Percentiles rank a stretch among this genome's conserved stretches.
These are phyloP conservation scores for Oidiodendron maius DNA, from an alignment of 495 filamentous ascomycete genomes.

Conservation along the genomic window DNA sequence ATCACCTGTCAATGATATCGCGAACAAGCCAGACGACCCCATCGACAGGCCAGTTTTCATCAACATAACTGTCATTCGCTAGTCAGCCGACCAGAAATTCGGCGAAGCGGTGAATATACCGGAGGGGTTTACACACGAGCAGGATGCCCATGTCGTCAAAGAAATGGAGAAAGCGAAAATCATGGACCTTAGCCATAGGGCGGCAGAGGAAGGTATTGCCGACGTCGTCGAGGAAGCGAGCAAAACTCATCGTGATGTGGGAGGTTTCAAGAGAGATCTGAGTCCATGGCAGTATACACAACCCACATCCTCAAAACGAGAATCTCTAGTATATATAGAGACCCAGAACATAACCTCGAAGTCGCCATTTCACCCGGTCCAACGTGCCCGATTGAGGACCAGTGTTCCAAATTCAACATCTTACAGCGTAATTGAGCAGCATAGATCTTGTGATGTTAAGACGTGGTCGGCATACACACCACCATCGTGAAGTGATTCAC, in stretches of 20 bases:
- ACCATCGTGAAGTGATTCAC: too few species aligned
- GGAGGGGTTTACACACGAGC: conserved; percentile 1
- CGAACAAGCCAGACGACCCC: not conserved
- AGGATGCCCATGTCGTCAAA: conserved; percentile 8
- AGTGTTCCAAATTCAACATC: too few species aligned
- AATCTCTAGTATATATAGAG: too few species aligned
- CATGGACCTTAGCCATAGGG: not conserved
- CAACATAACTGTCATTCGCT: not conserved
- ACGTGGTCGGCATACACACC: too few species aligned
- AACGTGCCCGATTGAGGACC: too few species aligned
- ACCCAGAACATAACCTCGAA: too few species aligned
- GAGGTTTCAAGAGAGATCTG: too few species aligned
- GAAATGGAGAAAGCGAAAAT: conserved; percentile 2
- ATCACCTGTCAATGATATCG: not conserved
- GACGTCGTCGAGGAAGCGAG: not conserved
- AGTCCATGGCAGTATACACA: too few species aligned
- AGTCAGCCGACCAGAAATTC: not conserved
- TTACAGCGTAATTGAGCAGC: too few species aligned
- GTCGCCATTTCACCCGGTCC: too few species aligned
- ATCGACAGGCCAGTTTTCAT: not conserved
- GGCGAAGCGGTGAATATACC: conserved; percentile 1
- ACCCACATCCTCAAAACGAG: too few species aligned
- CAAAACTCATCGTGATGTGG: not conserved
- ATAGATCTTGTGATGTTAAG: too few species aligned
- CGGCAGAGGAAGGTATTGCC: not conserved